These are phyloP conservation scores for Mycosarcoma maydis DNA, from an alignment of 1,284 basidiomycete species.

Conservation along the genomic window DNA sequence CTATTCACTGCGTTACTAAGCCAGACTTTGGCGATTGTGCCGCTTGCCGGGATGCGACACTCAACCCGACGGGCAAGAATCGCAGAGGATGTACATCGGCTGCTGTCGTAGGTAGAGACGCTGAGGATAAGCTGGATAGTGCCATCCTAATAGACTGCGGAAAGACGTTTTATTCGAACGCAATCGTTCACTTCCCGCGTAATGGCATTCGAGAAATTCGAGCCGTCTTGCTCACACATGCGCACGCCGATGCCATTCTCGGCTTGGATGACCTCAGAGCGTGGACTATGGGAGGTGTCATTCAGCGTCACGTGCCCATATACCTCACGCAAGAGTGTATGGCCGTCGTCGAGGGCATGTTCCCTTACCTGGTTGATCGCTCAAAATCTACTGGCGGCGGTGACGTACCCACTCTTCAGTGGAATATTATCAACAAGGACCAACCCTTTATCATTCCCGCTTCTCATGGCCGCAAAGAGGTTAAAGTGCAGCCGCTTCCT, in stretches of 20 bases:
- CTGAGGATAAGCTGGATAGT: constrained; percentile 19
- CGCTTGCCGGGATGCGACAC: constrained; percentile 54
- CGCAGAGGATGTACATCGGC: constrained; percentile 55
- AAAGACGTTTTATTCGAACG: constrained; percentile 61
- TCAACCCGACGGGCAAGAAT: constrained; percentile 54
- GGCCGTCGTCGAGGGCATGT: constrained; percentile 50
- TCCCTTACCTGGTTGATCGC: constrained; percentile 61
- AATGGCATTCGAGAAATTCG: constrained; percentile 52
- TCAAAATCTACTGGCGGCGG: constrained; percentile 60
- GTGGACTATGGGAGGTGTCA: constrained; percentile 60
- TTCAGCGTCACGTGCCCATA: constrained; percentile 58
- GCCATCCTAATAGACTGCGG: constrained; percentile 64
- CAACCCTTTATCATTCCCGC: constrained; percentile 30
- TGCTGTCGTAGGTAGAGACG: constrained; percentile 39
- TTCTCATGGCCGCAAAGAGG: constrained; percentile 15
- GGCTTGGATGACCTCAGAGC: constrained; percentile 62
- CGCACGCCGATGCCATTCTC: constrained; percentile 63
- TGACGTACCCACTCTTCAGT: constrained; percentile 58
- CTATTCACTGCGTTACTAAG: constrained; percentile 55
- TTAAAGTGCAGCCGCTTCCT: constrained; percentile 50
- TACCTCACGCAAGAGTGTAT: constrained; percentile 58
- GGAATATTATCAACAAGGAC: constrained; percentile 58
- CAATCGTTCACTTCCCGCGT: constrained; percentile 41
- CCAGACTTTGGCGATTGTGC: constrained; percentile 45
- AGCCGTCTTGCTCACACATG: constrained; percentile 62